Percentiles rank a stretch among this genome's conserved stretches.
phyloP scores from a whole-genome alignment of 2,329 filamentous ascomycete species.

The Mycosphaerella sp. region DNA sequence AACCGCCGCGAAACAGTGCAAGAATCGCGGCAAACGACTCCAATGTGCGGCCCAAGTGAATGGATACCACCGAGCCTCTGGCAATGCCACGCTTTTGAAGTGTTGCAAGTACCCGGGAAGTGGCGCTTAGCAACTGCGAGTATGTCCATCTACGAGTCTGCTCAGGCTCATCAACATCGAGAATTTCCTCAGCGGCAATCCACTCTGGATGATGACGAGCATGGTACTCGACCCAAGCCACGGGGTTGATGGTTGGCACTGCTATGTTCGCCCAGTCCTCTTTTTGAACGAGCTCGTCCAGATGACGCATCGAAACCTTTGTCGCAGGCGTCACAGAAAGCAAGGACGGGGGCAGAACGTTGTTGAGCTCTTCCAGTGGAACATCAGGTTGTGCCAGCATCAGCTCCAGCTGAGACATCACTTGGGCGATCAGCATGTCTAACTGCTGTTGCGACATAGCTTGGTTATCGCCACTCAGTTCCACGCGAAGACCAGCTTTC shows the following conservation, averaged over 20 bases:
- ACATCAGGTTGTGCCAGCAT: conserved; percentile 5
- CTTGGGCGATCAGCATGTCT: conserved; percentile 1
- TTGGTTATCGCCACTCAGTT: conserved; percentile 5
- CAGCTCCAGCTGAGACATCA: conserved; percentile 2
- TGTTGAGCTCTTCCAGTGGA: conserved; percentile 5
- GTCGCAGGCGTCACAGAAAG: background rate
- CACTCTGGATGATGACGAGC: conserved; percentile 10
- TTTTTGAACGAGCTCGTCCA: background rate
- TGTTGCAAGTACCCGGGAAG: background rate
- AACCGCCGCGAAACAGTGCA: conserved; percentile 6
- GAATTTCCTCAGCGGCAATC: conserved; percentile 6
- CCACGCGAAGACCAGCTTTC: background rate
- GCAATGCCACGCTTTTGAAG: background rate
- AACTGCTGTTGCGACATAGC: conserved; percentile 2
- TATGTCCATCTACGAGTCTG: conserved; percentile 1
- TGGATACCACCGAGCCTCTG: conserved; percentile 2
- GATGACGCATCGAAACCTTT: background rate
- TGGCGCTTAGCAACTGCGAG: background rate
- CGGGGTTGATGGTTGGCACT: background rate
- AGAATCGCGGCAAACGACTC: conserved; percentile 10
- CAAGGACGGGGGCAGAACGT: background rate
- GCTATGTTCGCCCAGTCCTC: background rate
- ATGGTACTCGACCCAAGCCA: conserved; percentile 11
- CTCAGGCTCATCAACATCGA: conserved; percentile 5
- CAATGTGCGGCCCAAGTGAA: conserved; percentile 12